Percentiles rank a stretch among this genome's conserved stretches.
Conservation (phyloP, 1,139 yeast species). For the Scheffersomyces cryptocercus region DNA sequence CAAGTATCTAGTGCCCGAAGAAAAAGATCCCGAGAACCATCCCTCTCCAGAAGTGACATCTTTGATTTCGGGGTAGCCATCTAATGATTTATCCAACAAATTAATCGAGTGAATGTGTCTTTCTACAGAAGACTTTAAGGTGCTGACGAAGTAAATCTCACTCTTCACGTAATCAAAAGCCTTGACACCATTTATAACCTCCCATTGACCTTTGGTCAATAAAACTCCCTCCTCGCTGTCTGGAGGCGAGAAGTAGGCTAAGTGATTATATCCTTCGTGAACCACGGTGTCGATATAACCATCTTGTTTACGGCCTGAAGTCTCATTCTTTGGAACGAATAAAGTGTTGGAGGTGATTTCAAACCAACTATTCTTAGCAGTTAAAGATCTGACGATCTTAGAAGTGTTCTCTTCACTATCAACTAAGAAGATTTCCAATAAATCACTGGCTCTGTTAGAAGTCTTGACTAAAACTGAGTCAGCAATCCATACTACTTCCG, state of each 20-base stretch:
- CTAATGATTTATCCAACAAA: conserved; percentile 39
- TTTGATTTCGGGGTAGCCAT: conserved; percentile 31
- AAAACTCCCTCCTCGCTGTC: conserved; percentile 38
- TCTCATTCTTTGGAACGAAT: conserved; percentile 63
- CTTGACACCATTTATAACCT: conserved; percentile 50
- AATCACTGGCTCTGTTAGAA: conserved; percentile 49
- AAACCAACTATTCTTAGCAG: conserved; percentile 58
- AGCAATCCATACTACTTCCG: conserved; percentile 48
- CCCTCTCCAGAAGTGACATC: conserved; percentile 67
- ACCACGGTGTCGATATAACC: conserved; percentile 59
- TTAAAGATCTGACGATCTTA: conserved; percentile 35
- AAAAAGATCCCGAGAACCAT: conserved; percentile 67
- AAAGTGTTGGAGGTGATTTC: conserved; percentile 77
- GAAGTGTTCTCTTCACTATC: conserved; percentile 29
- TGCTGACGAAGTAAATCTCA: conserved; percentile 48
- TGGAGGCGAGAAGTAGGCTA: conserved; percentile 59
- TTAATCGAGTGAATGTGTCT: conserved; percentile 53
- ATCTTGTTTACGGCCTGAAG: conserved; percentile 41
- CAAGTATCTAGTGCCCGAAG: conserved; percentile 65
- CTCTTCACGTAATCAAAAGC: conserved; percentile 46
- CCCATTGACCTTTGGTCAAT: conserved; percentile 58
- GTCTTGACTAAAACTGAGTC: conserved; percentile 35
- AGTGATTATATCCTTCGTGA: conserved; percentile 54
- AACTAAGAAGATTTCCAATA: conserved; percentile 39
- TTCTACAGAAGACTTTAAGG: conserved; percentile 52